Conservation (phyloP, 192 early-diverging fungal genomes). For the Kappamyces sp. region DNA sequence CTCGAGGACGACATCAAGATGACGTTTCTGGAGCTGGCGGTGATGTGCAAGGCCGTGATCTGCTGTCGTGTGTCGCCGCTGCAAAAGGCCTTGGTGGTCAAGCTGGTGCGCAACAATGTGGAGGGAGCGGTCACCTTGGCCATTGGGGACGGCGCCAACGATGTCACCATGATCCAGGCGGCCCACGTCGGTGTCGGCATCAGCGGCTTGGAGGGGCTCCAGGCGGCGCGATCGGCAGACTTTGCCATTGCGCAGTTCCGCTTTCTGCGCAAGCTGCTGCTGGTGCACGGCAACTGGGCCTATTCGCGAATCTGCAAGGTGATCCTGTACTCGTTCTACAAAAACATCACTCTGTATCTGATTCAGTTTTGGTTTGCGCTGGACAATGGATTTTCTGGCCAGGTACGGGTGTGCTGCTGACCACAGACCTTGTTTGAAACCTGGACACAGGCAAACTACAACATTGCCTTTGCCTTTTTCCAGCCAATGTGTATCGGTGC, state of each 20-base stretch:
- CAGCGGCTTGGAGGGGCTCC: constrained; percentile 90
- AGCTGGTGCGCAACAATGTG: constrained; percentile 89
- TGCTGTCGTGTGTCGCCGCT: constrained; percentile 98
- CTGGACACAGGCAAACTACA: constrained; percentile 94
- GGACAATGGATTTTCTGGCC: constrained; percentile 92
- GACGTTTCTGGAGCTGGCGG: constrained; percentile 84
- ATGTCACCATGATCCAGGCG: constrained; percentile 98
- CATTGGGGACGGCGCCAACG: constrained; percentile 98
- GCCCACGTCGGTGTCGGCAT: constrained; percentile 98
- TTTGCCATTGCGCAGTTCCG: constrained; percentile 98
- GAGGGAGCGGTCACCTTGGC: constrained; percentile 81
- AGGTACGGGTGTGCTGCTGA: constrained; percentile 28
- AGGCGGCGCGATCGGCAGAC: constrained; percentile 93
- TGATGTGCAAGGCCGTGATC: constrained; percentile 88
- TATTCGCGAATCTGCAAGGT: constrained; percentile 93
- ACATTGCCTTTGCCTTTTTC: constrained; percentile 89
- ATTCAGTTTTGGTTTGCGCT: constrained; percentile 96
- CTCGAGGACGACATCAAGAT: constrained; percentile 69
- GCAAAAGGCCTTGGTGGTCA: constrained; percentile 97
- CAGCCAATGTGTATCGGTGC: constrained; percentile 93
- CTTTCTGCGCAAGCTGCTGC: constrained; percentile 86
- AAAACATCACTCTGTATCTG: constrained; percentile 96
- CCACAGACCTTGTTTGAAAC: constrained; percentile 91
- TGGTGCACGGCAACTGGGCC: constrained; percentile 97
- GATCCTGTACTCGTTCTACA: constrained; percentile 98